Conservation (phyloP, 2,329 filamentous ascomycete species). For the Cercospora zeae-maydis region DNA sequence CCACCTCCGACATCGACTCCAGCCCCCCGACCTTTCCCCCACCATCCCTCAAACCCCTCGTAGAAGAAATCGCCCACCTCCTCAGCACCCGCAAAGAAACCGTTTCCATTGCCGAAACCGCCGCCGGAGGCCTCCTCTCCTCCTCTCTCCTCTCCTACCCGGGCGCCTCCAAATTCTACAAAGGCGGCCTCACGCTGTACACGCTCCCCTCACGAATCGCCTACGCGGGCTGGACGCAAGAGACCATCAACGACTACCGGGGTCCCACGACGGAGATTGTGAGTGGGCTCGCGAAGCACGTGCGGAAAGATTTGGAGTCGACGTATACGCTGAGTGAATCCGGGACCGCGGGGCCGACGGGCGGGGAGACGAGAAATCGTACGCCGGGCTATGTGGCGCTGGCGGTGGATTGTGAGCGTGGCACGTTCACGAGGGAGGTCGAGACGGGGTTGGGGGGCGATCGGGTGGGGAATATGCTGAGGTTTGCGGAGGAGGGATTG, state of each 20-base stretch:
- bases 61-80: conserved; percentile 50
- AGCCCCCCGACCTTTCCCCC: neutral
- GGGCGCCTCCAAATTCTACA: conserved; percentile 57
- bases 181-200: conserved; percentile 61
- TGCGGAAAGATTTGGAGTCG: conserved; percentile 52
- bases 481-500: conserved; percentile 58
- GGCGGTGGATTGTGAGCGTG: conserved; percentile 55
- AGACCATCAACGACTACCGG: conserved; percentile 51
- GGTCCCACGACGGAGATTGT: conserved; percentile 60
- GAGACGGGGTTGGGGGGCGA: conserved; percentile 54
- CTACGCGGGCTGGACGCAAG: conserved; percentile 60
- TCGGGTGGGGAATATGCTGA: conserved; percentile 60
- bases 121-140: conserved; percentile 61
- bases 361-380: conserved; percentile 54
- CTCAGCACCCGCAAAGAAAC: conserved; percentile 56
- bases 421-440: conserved; percentile 53
- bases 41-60: conserved; percentile 29
- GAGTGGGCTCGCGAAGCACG: conserved; percentile 53
- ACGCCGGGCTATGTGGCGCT: conserved; percentile 63
- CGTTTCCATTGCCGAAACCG: conserved; percentile 61
- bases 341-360: conserved; percentile 62
- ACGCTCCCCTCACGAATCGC: conserved; percentile 56
- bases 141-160: conserved; percentile 56
- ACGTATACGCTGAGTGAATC: conserved; percentile 59
- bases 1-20: conserved; percentile 1